Base-by-base conservation (phyloP, 164 flowering plant species). In the Annona squamosa region DNA sequence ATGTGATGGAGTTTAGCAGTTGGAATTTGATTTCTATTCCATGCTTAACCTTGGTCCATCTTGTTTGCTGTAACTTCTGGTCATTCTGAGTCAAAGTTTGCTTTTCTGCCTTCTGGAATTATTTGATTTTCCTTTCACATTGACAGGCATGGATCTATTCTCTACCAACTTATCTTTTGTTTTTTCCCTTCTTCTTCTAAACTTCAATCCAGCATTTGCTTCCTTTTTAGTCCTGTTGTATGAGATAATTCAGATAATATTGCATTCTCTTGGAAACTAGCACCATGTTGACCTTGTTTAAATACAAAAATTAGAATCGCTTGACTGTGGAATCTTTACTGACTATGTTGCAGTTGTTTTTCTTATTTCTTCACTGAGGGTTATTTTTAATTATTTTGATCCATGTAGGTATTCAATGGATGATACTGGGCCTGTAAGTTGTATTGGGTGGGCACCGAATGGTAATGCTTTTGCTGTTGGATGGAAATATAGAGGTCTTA, bases 401-500 rank as follows among this genome's bases (percentile, higher is more conserved):
- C 70, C 59, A 12, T 81, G 81, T 88, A 95, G 99, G 76, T 95
- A 93, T 79, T 86, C 98, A 43, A 75, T 83, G 84, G 99, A 95
- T n/a, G 97, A 93, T 78, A 93, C 98, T 78, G 99, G 99, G 74
- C 72, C 92, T 73, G 95, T 95, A 73, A 91, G 89, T 78, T 91
- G 87, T 79, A 87, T 95, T 82, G 85, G 91, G 44, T 95, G 99
- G 99, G 87, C 97, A 63, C 99, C 98, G 70, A 97, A 95, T 80
- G 85, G 89, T 82, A 87, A 97, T 82, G 98, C 98, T 80, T 95
- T 95, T 86, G 93, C 99, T 47, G 94, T 95, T 82, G 99, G 98
- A 56, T 95, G 98, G 97, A 95, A 87, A 82, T 84, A 78, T 70
- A 88, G 97, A 84, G 99, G 99, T 69, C 91, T 95, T 70, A 79